phyloP scores from a whole-genome alignment of 2,329 filamentous ascomycete genomes.

The Hypoxylon sp. region DNA sequence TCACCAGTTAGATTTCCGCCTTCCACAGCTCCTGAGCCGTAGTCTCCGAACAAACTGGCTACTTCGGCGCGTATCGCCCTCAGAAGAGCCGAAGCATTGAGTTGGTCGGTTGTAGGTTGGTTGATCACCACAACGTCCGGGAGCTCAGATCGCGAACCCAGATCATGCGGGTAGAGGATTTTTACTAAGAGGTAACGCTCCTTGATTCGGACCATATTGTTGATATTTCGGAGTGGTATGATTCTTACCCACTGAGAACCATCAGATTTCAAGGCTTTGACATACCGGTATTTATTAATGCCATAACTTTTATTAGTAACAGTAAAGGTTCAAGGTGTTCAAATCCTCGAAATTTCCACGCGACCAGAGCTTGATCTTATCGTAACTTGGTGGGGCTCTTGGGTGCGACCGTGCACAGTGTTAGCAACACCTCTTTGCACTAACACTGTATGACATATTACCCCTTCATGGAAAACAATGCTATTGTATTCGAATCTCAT shows the following conservation, averaged over 20 bases:
- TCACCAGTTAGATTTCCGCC: slow-evolving; percentile 71
- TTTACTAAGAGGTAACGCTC: slow-evolving; percentile 95
- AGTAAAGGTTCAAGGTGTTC: too few relatives aligned
- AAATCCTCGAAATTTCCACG: slow-evolving; percentile 32
- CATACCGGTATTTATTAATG: too few relatives aligned
- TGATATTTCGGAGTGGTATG: background rate
- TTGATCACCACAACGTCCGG: slow-evolving; percentile 77
- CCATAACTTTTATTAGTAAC: too few relatives aligned
- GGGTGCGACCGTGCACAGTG: background rate
- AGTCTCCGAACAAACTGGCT: slow-evolving; percentile 83
- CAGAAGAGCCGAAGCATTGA: slow-evolving; percentile 72
- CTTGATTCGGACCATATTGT: slow-evolving; percentile 89
- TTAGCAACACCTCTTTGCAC: too few relatives aligned
- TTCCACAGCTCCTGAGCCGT: slow-evolving; percentile 78
- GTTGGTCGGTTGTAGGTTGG: slow-evolving; percentile 76
- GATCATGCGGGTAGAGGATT: slow-evolving; percentile 80
- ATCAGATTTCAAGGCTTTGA: too few relatives aligned
- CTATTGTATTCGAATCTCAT: too few relatives aligned
- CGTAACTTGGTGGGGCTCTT: slow-evolving; percentile 6
- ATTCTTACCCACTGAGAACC: too few relatives aligned
- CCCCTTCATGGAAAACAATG: too few relatives aligned
- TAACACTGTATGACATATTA: slow-evolving; percentile 6
- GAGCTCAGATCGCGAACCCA: slow-evolving; percentile 50
- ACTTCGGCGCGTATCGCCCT: slow-evolving; percentile 77
- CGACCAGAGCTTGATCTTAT: slow-evolving; percentile 40